Evolutionary conservation across 768 basidiomycete species (phyloP).

Genomic region (Pholiota microspora): DNA sequence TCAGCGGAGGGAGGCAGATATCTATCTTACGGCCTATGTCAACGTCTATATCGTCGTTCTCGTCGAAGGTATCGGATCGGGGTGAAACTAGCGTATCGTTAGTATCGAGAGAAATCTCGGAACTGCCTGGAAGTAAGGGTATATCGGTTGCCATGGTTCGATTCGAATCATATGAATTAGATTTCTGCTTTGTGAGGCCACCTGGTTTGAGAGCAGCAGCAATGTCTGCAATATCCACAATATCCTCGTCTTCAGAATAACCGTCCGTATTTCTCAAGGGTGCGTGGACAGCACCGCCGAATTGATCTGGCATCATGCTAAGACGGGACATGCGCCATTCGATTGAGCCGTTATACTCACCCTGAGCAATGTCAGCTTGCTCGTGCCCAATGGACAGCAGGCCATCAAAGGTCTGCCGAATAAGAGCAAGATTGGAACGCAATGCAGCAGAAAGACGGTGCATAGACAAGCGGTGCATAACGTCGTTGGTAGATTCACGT

Average conservation of each 20-base stretch:
- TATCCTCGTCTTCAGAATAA: conserved; percentile 45
- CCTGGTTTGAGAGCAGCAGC: conserved; percentile 44
- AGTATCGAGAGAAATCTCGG: conserved; percentile 23
- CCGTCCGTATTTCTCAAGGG: conserved; percentile 31
- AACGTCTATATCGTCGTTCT: conserved; percentile 26
- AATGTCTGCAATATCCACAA: conserved; percentile 59
- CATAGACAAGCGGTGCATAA: conserved; percentile 46
- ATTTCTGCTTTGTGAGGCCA: conserved; percentile 29
- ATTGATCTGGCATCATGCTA: conserved; percentile 54
- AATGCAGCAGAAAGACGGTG: conserved; percentile 51
- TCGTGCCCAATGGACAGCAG: conserved; percentile 65
- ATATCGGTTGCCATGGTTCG: conserved; percentile 23
- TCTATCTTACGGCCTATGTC: conserved; percentile 33
- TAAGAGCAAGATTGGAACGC: conserved; percentile 52
- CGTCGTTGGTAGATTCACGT: conserved; percentile 36
- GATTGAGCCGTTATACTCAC: conserved; percentile 72
- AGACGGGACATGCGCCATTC: conserved; percentile 75
- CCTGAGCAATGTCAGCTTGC: conserved; percentile 66
- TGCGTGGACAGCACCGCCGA: conserved; percentile 37
- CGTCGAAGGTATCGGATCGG: conserved; percentile 17
- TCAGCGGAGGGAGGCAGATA: not conserved
- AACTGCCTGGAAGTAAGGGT: conserved; percentile 13
- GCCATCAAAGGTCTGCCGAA: conserved; percentile 59
- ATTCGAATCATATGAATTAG: conserved; percentile 25
- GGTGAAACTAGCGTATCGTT: conserved; percentile 24